Evolutionary conservation across 495 filamentous ascomycete species (phyloP).

Genomic region (Penicillium argentinense): DNA sequence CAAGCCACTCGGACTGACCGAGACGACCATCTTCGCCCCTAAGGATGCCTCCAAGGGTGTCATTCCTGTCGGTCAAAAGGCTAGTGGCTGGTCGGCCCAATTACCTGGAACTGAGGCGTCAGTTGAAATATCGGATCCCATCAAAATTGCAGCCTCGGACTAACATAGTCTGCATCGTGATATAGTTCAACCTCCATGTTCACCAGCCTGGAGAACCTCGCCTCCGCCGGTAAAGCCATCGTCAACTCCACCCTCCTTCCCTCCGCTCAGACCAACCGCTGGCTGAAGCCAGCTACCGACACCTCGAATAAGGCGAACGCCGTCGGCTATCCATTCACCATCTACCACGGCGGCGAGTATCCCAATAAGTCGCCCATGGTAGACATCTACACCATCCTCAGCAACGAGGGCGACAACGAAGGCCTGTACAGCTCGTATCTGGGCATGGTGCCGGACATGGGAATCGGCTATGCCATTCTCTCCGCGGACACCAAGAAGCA

Average conservation of each 20-base stretch:
- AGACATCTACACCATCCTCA: slow-evolving; percentile 52
- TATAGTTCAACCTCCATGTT: slow-evolving; percentile 26
- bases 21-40: slow-evolving; percentile 40
- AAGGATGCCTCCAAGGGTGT: slow-evolving; percentile 34
- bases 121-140: no score
- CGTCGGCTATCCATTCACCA: slow-evolving; percentile 43
- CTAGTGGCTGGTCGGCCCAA: slow-evolving; percentile 19
- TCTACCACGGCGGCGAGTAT: slow-evolving; percentile 28
- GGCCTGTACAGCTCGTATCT: slow-evolving; percentile 45
- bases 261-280: slow-evolving; percentile 37
- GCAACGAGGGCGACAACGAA: slow-evolving; percentile 39
- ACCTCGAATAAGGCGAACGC: slow-evolving; percentile 49
- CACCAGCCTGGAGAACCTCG: slow-evolving; percentile 27
- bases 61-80: slow-evolving; percentile 35
- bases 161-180: no score
- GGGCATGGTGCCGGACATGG: slow-evolving; percentile 50
- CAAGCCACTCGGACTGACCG: slow-evolving; percentile 37
- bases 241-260: slow-evolving; percentile 45
- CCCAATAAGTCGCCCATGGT: slow-evolving; percentile 36
- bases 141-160: no score
- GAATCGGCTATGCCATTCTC: slow-evolving; percentile 48
- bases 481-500: slow-evolving; percentile 30
- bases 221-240: slow-evolving; percentile 45
- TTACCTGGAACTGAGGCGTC: slow-evolving; percentile 22
- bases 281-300: slow-evolving; percentile 48